Evolutionary conservation across 495 filamentous ascomycete species (phyloP), one percentile per base, ranked within the genome.

Genomic region (Xylaria longipes): DNA sequence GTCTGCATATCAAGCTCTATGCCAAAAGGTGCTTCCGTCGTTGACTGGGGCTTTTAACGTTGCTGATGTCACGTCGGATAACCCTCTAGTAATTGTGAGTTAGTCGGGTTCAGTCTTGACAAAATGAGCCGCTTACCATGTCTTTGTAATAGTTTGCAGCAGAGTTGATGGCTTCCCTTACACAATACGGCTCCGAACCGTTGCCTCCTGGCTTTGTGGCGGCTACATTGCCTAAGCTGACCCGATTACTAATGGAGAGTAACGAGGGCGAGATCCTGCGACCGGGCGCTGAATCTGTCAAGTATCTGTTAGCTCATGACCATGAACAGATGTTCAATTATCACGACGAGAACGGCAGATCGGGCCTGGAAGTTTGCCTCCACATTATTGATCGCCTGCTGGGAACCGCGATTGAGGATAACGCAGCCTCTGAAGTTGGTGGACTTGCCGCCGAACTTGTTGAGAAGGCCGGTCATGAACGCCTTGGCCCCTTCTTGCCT

Each of bases 331-430:
- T 99, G 29, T 90, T 97, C 73, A 86, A 86, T 45, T 99, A 93
- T 91, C 89, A 89, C 17, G 88, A 90, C 65, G 89, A 92, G 74
- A 87, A 86, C 48, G 91, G 91, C 63, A 93, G 94, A 73, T 92
- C 90, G 35, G 97, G 96, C 37, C 87, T 97, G 15, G 95, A 98
- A 80, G 91, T 97, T 22, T 91, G 92, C 31, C 87, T 99, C 52
- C 85, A 93, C 65, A 95, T 99, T 74, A 95, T 99, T 74, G 96
- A 97, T 79, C 92, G 95, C n/a, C 86, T 99, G 6, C 87, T 99
- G 27, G 90, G 91, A 1, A 92, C 93, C 0, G 80, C 87, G 2
- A 90, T 98, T 37, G 92, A 94, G 64, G 96, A 98, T 73, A 92
- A 92, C 66, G 92, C 94, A 9, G 96, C 97, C n/a, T 92, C 93